A percentile compares a stretch with the other conserved stretches of the same genome.
Evolutionary conservation across 139 green algal species (phyloP).

Genomic region (Astrephomene gubernaculifera): DNA sequence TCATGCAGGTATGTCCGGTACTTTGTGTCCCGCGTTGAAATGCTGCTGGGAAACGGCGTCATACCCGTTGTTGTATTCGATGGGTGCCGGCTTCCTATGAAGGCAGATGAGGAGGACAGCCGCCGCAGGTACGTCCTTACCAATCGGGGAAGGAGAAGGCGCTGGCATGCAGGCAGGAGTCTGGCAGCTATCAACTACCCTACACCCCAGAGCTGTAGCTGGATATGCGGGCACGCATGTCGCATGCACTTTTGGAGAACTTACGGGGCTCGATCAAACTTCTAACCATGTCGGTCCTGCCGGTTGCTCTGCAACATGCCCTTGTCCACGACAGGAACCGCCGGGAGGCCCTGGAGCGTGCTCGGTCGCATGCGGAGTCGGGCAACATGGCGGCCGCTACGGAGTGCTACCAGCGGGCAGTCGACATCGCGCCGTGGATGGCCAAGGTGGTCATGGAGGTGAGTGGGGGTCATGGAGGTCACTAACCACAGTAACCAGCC

Average conservation of each 20-base stretch:
- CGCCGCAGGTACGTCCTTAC: constrained; percentile 72
- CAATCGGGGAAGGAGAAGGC: too few relatives aligned
- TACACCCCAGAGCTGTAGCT: too few relatives aligned
- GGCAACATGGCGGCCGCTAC: constrained; percentile 86
- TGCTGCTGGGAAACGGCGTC: constrained; percentile 82
- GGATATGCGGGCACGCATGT: too few relatives aligned
- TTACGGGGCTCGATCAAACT: too few relatives aligned
- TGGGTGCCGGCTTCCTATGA: constrained; percentile 91
- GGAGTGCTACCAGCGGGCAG: constrained; percentile 88
- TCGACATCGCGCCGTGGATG: constrained; percentile 90
- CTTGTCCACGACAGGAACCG: constrained; percentile 52
- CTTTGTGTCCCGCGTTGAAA: constrained; percentile 86
- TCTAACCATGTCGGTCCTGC: too few relatives aligned
- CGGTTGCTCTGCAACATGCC: too few relatives aligned
- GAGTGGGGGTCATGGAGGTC: not conserved
- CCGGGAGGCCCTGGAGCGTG: constrained; percentile 69
- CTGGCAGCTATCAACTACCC: too few relatives aligned
- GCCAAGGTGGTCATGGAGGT: constrained; percentile 85
- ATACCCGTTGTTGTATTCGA: constrained; percentile 95
- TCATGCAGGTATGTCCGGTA: constrained; percentile 85
- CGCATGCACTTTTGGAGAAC: too few relatives aligned
- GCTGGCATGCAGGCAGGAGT: too few relatives aligned
- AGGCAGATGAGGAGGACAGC: constrained; percentile 85
- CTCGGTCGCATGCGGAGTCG: constrained; percentile 59
- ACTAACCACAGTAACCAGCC: not conserved